Base-by-base conservation (phyloP, 2,329 filamentous ascomycete species). In the Thielaviopsis cerberus region DNA sequence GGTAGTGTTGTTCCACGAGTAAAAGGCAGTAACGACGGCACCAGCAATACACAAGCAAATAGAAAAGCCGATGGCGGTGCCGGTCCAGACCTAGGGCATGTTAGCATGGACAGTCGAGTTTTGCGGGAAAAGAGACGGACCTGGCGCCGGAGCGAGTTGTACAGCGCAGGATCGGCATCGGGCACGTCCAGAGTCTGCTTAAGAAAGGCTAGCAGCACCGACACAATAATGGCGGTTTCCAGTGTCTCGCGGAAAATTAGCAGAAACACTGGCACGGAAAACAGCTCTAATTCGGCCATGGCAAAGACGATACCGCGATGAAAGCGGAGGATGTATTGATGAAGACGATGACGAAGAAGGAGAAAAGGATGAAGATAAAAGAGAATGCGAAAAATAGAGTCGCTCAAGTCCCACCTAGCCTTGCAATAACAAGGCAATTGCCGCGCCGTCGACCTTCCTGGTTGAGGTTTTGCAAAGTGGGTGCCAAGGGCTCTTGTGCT, bases 161-260 rank as follows among this genome's bases (percentile, higher is more conserved):
- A 59, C 13, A 59, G 48, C 4, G 22, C 51, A 15, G 54, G 57
- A 30, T 61, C 59, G n/a, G 57, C 56, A 53, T 61, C 57, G 22
- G 59, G 57, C 45, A 54, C 52, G 30, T 74, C 74, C 41, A 94
- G 77, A 1, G 84, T 86, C 68, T 92, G 85, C 69, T 91, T 92
- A 60, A 94, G 72, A 68, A 92, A 94, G 24, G 88, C 81, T 41
- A 94, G 78, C 30, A 94, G 74, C 17, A 94, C 85, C 0, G 88
- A 91, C 62, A 94, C 82, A 64, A 94, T 86, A 66, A 94, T 88
- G 65, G 79, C 83, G 0, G 85, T 86, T 73, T 94, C 89, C 53
- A 94, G 73, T 41, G 82, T 81, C 72, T 94, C 89, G 67, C 89
- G 82, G 68, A 94, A 92, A 71, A 87, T 83, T 68, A 95, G 86